These are phyloP conservation scores for Cronartium quercuum DNA, from an alignment of 1,284 basidiomycete species.

Conservation along the genomic window DNA sequence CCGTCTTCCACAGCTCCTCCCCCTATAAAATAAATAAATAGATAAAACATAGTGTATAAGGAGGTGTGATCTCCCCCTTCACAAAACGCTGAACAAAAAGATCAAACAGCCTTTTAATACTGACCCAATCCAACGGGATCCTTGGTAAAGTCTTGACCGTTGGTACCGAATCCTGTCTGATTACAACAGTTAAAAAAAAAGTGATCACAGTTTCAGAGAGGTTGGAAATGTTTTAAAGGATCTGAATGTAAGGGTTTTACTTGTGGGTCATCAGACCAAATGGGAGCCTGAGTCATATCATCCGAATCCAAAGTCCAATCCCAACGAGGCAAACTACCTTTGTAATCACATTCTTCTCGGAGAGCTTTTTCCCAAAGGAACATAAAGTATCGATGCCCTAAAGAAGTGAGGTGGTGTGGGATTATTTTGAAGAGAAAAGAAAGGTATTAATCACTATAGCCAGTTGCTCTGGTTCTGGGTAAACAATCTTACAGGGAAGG, in stretches of 20 bases:
- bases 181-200: not conserved
- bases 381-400: conserved; percentile 37
- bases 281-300: conserved; percentile 23
- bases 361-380: conserved; percentile 19
- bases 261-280: conserved; percentile 18
- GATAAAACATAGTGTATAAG: not conserved
- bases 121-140: conserved; percentile 12
- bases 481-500: conserved; percentile 9
- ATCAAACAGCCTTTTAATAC: too few relatives aligned
- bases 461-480: not conserved
- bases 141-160: conserved; percentile 14
- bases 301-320: conserved; percentile 33
- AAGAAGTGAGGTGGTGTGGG: not conserved
- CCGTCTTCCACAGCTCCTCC: conserved; percentile 16
- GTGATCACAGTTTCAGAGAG: not conserved
- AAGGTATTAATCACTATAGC: too few relatives aligned
- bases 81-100: too few relatives aligned
- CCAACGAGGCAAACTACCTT: conserved; percentile 30
- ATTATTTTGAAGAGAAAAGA: too few relatives aligned
- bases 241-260: not conserved
- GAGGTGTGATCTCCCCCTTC: not conserved
- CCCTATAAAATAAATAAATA: not conserved
- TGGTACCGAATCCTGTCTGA: conserved; percentile 28
- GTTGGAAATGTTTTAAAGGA: not conserved
- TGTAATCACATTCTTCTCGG: conserved; percentile 16